Evolutionary conservation across 2,329 filamentous ascomycete genomes (phyloP), one percentile per base, ranked within the genome.

Genomic region (Parascedosporium putredinis): DNA sequence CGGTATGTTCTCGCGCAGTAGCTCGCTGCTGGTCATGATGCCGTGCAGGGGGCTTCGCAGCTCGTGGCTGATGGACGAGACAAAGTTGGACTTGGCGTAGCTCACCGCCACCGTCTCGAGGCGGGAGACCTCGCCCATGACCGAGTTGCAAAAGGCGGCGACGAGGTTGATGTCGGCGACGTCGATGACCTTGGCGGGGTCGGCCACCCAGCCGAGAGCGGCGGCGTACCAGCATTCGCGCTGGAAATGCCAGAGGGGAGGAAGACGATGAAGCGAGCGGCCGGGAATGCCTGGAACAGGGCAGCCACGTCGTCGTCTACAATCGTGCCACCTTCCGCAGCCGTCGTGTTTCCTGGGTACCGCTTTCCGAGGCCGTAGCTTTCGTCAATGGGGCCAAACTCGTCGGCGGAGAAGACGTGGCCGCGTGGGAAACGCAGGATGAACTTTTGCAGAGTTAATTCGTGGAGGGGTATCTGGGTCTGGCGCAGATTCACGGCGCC

Each of bases 31-130:
- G 1, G 73, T 75, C 0, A 80, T 60, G 38, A 81, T 78, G 1
- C 77, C 77, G 52, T 81, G 76, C 2, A 80, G 58, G 0, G 77
- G 77, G 3, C 70, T 76, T 27, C 77, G 65, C 12, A 80, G 58
- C 50, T 80, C 77, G 57, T 81, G 77, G 16, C 74, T 78, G 53
- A 81, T 78, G 24, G 72, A 77, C 1, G 74, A 75, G 38, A 81
- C 77, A 52, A 80, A 79, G 8, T 76, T 75, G 1, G 72, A 71
- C 55, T 80, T 81, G 38, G 76, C 75, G 18, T 68, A 67, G 50
- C 75, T 70, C 2, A 69, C 72, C 25, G 71, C 70, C 31, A 72
- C 61, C 0, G 73, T 74, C 51, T 79, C 73, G 44, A 78, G 65
- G n/a, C 75, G 66, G 0, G 71, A 71, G 5, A 78, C 64, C 50